phyloP scores from a whole-genome alignment of 2,329 filamentous ascomycete species.

The Ophiostoma himal-ulmi region DNA sequence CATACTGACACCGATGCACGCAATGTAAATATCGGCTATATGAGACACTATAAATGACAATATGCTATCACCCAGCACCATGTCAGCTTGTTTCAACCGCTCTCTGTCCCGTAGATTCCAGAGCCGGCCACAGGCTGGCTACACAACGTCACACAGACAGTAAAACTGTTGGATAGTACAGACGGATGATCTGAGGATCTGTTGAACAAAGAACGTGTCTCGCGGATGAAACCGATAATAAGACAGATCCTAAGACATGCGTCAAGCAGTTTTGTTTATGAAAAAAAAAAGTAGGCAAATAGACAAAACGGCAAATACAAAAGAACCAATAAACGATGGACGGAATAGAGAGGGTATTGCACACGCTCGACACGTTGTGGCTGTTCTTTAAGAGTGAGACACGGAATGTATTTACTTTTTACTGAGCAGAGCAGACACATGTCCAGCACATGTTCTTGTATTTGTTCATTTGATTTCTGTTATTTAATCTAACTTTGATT shows the following conservation, averaged over 20 bases:
- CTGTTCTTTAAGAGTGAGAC: not conserved
- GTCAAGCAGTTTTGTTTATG: not conserved
- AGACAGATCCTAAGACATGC: conserved; percentile 8
- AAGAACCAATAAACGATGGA: not conserved
- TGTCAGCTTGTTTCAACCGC: not conserved
- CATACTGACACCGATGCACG: not conserved
- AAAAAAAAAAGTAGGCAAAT: not conserved
- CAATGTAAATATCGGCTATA: not conserved
- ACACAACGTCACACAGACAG: not conserved
- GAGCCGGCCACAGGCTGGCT: not conserved
- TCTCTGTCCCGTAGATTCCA: not conserved
- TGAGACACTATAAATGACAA: not conserved
- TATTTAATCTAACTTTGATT: not conserved
- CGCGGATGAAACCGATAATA: conserved; percentile 8
- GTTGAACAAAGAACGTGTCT: conserved; percentile 10
- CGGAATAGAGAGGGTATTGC: not conserved
- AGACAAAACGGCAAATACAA: not conserved
- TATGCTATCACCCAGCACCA: not conserved
- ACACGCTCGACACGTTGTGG: not conserved
- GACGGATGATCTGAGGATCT: conserved; percentile 4
- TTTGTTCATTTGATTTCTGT: not conserved
- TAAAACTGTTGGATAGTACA: not conserved
- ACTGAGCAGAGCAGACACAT: not conserved
- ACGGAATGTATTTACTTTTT: not conserved
- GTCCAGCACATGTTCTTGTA: not conserved